A percentile compares a stretch with the other conserved stretches of the same genome.
Evolutionary conservation across 345 rosid genomes (phyloP).

Genomic region (Lepidium africanum): DNA sequence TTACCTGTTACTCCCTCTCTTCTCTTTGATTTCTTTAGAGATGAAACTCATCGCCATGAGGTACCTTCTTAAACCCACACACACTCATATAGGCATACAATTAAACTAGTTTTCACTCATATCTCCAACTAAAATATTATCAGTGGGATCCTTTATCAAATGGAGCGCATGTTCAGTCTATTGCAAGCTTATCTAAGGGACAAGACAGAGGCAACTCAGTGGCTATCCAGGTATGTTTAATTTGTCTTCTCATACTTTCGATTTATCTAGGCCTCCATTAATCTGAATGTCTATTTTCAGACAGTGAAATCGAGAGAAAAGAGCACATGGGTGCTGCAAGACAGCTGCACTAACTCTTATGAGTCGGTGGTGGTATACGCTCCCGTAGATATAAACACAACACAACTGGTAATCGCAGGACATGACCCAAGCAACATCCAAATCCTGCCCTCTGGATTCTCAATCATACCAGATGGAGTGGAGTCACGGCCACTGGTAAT

Average conservation of each 20-base stretch:
- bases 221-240: slow-evolving; percentile 49
- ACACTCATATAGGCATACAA: not conserved
- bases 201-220: slow-evolving; percentile 95
- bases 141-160: slow-evolving; percentile 89
- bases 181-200: slow-evolving; percentile 81
- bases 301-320: slow-evolving; percentile 66
- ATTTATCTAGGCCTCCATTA: not conserved
- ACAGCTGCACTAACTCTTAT: slow-evolving; percentile 69
- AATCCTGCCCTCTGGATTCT: slow-evolving; percentile 85
- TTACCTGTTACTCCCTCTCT: slow-evolving; percentile 64
- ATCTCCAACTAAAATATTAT: not conserved
- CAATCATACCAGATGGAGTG: slow-evolving; percentile 79
- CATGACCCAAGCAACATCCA: slow-evolving; percentile 85
- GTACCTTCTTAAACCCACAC: slow-evolving; percentile 29
- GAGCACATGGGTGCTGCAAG: slow-evolving; percentile 78
- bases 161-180: slow-evolving; percentile 60
- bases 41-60: slow-evolving; percentile 76
- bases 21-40: slow-evolving; percentile 84
- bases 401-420: slow-evolving; percentile 81
- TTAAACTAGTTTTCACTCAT: not conserved
- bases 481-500: slow-evolving; percentile 87
- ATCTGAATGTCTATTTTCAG: slow-evolving; percentile 33
- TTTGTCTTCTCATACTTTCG: not conserved
- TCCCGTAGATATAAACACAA: slow-evolving; percentile 64
- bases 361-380: slow-evolving; percentile 87